These are phyloP conservation scores for Dissophora ornata DNA, from an alignment of 192 early-diverging fungal species.

Conservation along the genomic window DNA sequence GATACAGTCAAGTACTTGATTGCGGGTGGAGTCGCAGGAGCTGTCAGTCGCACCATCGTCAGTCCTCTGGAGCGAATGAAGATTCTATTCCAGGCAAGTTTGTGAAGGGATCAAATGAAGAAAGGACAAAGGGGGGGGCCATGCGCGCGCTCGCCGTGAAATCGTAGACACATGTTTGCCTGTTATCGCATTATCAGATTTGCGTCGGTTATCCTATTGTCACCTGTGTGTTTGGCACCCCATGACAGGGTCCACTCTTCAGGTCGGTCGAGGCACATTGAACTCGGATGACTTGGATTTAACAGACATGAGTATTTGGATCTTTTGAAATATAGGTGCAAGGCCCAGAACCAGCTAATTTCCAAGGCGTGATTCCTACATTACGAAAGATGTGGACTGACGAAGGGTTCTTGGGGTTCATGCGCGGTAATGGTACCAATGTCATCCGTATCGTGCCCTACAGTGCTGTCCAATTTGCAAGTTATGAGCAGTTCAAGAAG, in stretches of 20 bases:
- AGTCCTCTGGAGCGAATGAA: slow-evolving; percentile 88
- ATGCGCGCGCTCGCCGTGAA: slow-evolving; percentile 4
- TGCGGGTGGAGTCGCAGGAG: slow-evolving; percentile 82
- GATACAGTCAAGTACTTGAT: slow-evolving; percentile 80
- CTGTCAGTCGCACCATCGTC: slow-evolving; percentile 81
- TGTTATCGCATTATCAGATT: no score
- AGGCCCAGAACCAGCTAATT: slow-evolving; percentile 70
- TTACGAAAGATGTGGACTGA: slow-evolving; percentile 82
- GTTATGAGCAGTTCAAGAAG: slow-evolving; percentile 82
- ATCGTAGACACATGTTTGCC: slow-evolving; percentile 12
- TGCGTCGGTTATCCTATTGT: slow-evolving; percentile 1
- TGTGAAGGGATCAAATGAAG: no score
- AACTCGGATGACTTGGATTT: no score
- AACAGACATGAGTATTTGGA: no score
- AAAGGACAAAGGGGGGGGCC: background rate
- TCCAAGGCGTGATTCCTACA: slow-evolving; percentile 78
- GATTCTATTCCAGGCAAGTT: slow-evolving; percentile 82
- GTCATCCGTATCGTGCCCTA: slow-evolving; percentile 86
- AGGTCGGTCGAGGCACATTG: no score
- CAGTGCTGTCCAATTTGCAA: slow-evolving; percentile 84
- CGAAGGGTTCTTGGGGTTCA: slow-evolving; percentile 76
- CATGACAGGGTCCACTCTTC: no score
- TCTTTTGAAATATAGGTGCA: no score
- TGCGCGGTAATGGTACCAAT: slow-evolving; percentile 88
- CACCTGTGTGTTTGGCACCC: background rate